Evolutionary conservation across 2,329 filamentous ascomycete species (phyloP).

Genomic region (Pochonia chlamydosporia): DNA sequence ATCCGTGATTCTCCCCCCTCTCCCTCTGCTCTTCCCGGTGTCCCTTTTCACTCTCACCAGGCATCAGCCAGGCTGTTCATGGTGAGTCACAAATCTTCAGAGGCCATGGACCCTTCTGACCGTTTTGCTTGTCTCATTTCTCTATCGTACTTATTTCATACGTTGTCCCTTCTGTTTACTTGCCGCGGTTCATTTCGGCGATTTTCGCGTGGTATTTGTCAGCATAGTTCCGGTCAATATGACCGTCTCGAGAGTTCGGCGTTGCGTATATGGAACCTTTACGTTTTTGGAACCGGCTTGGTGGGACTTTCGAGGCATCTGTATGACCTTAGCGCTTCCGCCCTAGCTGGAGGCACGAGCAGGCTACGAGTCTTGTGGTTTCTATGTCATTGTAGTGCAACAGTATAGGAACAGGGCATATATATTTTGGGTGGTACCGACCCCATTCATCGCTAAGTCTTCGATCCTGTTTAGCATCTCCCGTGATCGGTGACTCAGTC

Average conservation of each 20-base stretch:
- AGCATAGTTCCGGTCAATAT: constrained; percentile 54
- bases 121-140: neutral
- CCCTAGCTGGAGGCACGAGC: constrained; percentile 1
- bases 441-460: constrained; percentile 44
- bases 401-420: neutral
- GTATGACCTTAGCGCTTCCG: constrained; percentile 4
- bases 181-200: constrained; percentile 42
- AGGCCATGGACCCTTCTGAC: neutral
- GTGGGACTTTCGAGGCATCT: constrained; percentile 63
- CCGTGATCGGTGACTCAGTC: constrained; percentile 24
- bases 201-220: constrained; percentile 57
- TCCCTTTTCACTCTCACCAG: too few species aligned
- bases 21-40: too few species aligned
- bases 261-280: constrained; percentile 65
- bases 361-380: neutral
- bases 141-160: constrained; percentile 10
- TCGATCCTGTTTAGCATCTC: constrained; percentile 23
- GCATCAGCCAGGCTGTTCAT: too few species aligned
- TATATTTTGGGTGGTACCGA: constrained; percentile 20
- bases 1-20: too few species aligned
- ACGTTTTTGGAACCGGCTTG: constrained; percentile 63
- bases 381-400: neutral
- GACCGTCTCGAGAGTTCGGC: constrained; percentile 57
- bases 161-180: too few species aligned
- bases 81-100: too few species aligned